Percentiles rank a stretch among this genome's conserved stretches.
Evolutionary conservation across 108 stramenopile genomes (phyloP).

Genomic region (Skeletonema costatum): DNA sequence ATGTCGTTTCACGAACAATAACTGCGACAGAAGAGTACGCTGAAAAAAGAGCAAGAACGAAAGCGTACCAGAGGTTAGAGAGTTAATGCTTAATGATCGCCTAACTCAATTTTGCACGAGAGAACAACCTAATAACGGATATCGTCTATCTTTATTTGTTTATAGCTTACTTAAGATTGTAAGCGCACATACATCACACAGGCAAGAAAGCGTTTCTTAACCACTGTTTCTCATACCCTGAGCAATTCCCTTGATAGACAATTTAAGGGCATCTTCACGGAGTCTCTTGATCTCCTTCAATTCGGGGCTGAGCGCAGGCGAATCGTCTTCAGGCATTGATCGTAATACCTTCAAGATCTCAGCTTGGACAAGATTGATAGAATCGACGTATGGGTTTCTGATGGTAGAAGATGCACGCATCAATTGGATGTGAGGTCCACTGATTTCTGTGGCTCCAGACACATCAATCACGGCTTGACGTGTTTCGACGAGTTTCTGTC

Average conservation of each 20-base stretch:
- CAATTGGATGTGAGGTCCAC: conserved; percentile 81
- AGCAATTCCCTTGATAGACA: conserved; percentile 95
- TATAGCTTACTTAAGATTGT: neutral
- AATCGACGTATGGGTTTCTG: conserved; percentile 96
- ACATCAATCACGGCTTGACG: conserved; percentile 82
- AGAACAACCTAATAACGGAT: neutral
- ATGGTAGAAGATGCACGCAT: conserved; percentile 85
- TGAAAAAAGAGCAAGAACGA: neutral
- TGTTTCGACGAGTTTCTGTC: conserved; percentile 83
- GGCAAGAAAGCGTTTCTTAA: conserved; percentile 34
- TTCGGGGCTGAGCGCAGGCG: conserved; percentile 49
- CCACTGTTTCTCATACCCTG: conserved; percentile 98
- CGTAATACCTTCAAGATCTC: conserved; percentile 90
- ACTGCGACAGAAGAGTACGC: neutral
- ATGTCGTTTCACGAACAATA: neutral
- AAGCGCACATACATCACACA: neutral
- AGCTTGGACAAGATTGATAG: conserved; percentile 96
- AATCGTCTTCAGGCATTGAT: conserved; percentile 65
- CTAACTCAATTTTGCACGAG: neutral
- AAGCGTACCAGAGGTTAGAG: neutral
- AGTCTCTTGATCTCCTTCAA: conserved; percentile 56
- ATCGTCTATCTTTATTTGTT: neutral
- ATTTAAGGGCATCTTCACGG: conserved; percentile 81
- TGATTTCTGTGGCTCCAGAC: conserved; percentile 77
- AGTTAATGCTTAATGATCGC: neutral